These are phyloP conservation scores for Plantago major DNA, from an alignment of 257 asterid species.

Conservation along the genomic window DNA sequence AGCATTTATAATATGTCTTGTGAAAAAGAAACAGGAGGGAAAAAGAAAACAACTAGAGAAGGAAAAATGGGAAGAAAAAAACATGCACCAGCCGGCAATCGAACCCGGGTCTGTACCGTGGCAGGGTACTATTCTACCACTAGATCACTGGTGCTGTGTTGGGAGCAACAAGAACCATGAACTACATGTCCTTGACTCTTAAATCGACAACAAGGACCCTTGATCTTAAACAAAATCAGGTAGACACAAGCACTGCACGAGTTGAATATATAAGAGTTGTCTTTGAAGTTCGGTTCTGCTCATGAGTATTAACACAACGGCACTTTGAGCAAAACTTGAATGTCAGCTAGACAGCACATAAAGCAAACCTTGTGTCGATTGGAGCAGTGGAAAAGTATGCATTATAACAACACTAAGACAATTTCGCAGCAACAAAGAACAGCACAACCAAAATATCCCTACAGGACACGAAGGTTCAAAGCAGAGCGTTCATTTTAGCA, in stretches of 20 bases:
- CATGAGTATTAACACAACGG: neutral
- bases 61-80: too few relatives aligned
- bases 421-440: neutral
- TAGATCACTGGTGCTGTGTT: constrained; percentile 50
- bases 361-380: neutral
- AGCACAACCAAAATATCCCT: too few relatives aligned
- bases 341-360: neutral
- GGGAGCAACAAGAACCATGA: too few relatives aligned
- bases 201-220: neutral
- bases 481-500: too few relatives aligned
- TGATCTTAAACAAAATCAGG: too few relatives aligned
- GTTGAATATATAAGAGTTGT: neutral
- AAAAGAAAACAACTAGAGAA: too few relatives aligned
- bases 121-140: constrained; percentile 66
- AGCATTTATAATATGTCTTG: too few relatives aligned
- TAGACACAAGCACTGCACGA: neutral
- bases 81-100: constrained; percentile 37
- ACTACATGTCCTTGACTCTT: neutral
- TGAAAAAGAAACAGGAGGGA: too few relatives aligned
- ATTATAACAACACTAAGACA: constrained; percentile 1
- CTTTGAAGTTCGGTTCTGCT: neutral
- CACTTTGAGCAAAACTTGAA: neutral
- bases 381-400: neutral
- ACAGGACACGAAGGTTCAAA: too few relatives aligned
- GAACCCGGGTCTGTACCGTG: constrained; percentile 78